These are phyloP conservation scores for Zygoascus flipseniorum DNA, from an alignment of 805 yeast species.

Conservation along the genomic window DNA sequence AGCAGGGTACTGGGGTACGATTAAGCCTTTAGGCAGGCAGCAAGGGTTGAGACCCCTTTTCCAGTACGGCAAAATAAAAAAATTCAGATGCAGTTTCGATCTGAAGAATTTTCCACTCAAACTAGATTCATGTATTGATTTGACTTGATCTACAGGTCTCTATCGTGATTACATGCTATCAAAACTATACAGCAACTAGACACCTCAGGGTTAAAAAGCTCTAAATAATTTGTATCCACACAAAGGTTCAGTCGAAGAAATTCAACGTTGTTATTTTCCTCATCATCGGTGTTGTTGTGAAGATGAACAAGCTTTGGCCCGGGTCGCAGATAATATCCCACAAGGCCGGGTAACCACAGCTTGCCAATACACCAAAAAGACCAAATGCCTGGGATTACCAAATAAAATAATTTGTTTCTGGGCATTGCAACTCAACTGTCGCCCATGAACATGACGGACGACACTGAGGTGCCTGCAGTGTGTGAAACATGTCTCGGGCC, in stretches of 20 bases:
- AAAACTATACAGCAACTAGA: neutral
- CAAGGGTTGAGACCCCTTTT: too few relatives aligned
- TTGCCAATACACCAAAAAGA: too few relatives aligned
- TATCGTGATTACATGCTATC: too few relatives aligned
- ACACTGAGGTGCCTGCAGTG: constrained; percentile 47
- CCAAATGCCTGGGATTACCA: neutral
- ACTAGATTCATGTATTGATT: too few relatives aligned
- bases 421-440: too few relatives aligned
- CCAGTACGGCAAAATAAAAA: too few relatives aligned
- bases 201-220: constrained; percentile 39
- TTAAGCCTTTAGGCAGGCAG: too few relatives aligned
- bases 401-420: neutral
- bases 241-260: constrained; percentile 33
- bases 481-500: constrained; percentile 70
- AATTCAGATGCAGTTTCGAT: too few relatives aligned
- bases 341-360: neutral
- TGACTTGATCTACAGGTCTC: too few relatives aligned
- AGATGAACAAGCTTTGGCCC: neutral
- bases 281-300: constrained; percentile 21
- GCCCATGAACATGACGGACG: constrained; percentile 12
- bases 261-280: constrained; percentile 27
- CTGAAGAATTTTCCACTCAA: too few relatives aligned
- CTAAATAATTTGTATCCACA: constrained; percentile 27
- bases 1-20: too few relatives aligned
- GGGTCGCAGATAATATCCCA: neutral